Conservation (phyloP, 2,329 filamentous ascomycete species). For the Aspergillus sp. region DNA sequence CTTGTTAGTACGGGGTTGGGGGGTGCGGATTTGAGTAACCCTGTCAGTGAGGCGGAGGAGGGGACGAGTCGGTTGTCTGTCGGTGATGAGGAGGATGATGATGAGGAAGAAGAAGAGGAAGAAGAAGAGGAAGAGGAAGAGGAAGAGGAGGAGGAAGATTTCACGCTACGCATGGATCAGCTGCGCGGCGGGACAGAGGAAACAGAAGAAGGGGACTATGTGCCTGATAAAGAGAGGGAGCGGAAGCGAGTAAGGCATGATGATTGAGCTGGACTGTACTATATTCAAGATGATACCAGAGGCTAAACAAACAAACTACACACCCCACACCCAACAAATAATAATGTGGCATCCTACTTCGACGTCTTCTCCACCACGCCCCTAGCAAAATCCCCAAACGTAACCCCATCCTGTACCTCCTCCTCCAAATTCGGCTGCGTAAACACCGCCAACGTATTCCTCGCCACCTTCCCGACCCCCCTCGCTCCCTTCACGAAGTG, state of each 20-base stretch:
- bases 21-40: conserved; percentile 28
- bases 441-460: conserved; percentile 93
- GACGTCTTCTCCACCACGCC: conserved; percentile 74
- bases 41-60: conserved; percentile 27
- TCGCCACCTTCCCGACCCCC: conserved; percentile 61
- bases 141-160: conserved; percentile 18
- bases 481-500: conserved; percentile 86
- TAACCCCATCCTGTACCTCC: conserved; percentile 70
- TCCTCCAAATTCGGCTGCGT: conserved; percentile 90
- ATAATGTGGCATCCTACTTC: neutral
- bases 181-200: conserved; percentile 33
- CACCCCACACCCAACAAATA: neutral
- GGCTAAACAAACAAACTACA: conserved; percentile 10
- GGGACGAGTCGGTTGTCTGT: conserved; percentile 12
- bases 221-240: conserved; percentile 16
- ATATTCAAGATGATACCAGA: neutral
- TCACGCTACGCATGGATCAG: conserved; percentile 17
- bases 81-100: conserved; percentile 12
- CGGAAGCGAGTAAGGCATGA: conserved; percentile 25
- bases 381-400: conserved; percentile 73
- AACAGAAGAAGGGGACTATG: conserved; percentile 30
- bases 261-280: neutral
- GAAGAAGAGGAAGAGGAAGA: conserved; percentile 13
- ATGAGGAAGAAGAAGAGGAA: neutral
- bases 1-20: conserved; percentile 42